phyloP scores from a whole-genome alignment of 345 rosid species.

The Populus pruinosa region DNA sequence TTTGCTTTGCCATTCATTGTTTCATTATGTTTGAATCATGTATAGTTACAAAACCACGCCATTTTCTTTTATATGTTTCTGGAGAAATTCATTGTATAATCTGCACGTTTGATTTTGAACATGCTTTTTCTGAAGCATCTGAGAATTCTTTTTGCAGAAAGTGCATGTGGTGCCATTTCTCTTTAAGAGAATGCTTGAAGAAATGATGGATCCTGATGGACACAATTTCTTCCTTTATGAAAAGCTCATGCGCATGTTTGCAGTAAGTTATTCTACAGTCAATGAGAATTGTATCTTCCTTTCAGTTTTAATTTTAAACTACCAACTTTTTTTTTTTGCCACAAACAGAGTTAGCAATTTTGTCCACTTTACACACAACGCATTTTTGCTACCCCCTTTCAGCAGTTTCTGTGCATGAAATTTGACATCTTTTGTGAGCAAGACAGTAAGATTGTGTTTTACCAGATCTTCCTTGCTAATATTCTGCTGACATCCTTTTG shows the following conservation, averaged over 20 bases:
- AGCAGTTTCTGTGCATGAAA: no score
- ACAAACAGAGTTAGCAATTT: neutral
- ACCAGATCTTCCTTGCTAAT: neutral
- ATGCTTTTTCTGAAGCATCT: slow-evolving; percentile 5
- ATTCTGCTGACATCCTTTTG: neutral
- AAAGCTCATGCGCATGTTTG: slow-evolving; percentile 53
- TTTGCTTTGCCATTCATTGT: no score
- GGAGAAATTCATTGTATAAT: no score
- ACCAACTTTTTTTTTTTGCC: no score
- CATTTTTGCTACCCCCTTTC: no score
- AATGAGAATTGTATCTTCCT: neutral
- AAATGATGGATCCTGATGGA: slow-evolving; percentile 77
- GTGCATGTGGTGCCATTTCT: slow-evolving; percentile 56
- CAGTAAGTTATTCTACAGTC: slow-evolving; percentile 44
- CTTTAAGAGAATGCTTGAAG: slow-evolving; percentile 58
- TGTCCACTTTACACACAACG: neutral
- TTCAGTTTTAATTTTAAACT: no score
- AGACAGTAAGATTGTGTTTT: neutral
- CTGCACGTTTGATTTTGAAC: neutral
- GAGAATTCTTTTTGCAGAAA: slow-evolving; percentile 45
- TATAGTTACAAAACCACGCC: no score
- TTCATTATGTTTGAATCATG: no score
- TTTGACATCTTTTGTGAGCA: neutral
- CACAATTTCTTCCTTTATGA: slow-evolving; percentile 46
- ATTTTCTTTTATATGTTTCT: no score